Base-by-base conservation (phyloP, 1,284 basidiomycete genomes). In the Puccinia sorghi region DNA sequence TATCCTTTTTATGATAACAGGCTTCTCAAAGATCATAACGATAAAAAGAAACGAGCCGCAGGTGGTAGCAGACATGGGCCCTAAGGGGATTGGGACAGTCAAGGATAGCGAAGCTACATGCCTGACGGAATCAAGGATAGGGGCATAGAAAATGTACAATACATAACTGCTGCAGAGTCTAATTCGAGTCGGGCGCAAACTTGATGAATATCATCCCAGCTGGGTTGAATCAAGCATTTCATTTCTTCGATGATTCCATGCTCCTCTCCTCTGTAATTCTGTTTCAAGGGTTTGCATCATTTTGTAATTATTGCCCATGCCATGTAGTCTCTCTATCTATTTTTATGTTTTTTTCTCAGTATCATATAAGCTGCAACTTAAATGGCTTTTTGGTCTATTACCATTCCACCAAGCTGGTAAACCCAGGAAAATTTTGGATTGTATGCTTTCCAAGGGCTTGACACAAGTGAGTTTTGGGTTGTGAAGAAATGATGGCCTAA, bases 21-120 rank as follows among this genome's bases (percentile, higher is more conserved):
- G 39, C 37, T 73, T 63, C 39, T 73, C 56, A 73, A 73, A 37
- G 72, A 73, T n/a, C 50, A 54, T 50, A 59, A 61, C 32, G 72
- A 73, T 59, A 73, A 63, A 27, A 59, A 61, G 57, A 73, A 61
- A 41, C 72, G 72, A 11, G 72, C 72, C 27, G 72, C 72, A 61
- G 72, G 72, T 25, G 57, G 52, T 43, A 71, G 69, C 37, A 56
- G 52, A 25, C 48, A 57, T 43, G 69, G 48, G n/a, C 41, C 69
- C n/a, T 71, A 71, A 64, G n/a, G 3, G 20, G 61, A 46, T 12
- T 6, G 2, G 17, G 20, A 46, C 41, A 5, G 11, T 25, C 1
- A n/a, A 20, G n/a, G 1, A 22, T 2, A 22, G 20, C 13, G 5
- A 17, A 64, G 22, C 9, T 43, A 46, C 13, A 46, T 25, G 5